phyloP scores from a whole-genome alignment of 768 basidiomycete genomes.

The Pleurotus eryngii region DNA sequence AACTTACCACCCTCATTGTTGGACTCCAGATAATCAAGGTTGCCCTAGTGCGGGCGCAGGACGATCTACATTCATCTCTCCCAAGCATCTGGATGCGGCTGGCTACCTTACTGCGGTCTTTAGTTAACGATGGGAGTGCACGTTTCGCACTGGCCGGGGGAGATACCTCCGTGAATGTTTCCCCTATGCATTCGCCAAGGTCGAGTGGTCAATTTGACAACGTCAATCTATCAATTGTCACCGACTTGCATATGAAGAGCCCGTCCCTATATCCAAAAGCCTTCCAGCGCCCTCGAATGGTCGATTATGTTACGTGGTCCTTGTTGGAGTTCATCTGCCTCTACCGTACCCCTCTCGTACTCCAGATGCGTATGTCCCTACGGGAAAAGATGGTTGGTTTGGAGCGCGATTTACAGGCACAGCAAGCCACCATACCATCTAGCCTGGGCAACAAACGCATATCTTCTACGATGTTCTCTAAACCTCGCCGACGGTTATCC shows the following conservation, averaged over 20 bases:
- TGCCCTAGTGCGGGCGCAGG: conserved; percentile 58
- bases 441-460: conserved; percentile 31
- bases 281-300: conserved; percentile 42
- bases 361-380: conserved; percentile 65
- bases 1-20: conserved; percentile 41
- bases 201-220: conserved; percentile 38
- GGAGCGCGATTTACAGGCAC: conserved; percentile 44
- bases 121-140: conserved; percentile 58
- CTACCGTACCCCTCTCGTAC: conserved; percentile 56
- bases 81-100: conserved; percentile 65
- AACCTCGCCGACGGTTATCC: conserved; percentile 12
- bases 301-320: conserved; percentile 76
- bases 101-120: conserved; percentile 45
- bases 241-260: conserved; percentile 17
- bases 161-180: conserved; percentile 43
- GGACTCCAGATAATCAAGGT: conserved; percentile 68
- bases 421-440: conserved; percentile 42
- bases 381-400: conserved; percentile 59
- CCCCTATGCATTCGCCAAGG: conserved; percentile 52
- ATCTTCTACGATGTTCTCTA: conserved; percentile 12
- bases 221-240: conserved; percentile 22
- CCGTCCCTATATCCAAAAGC: not conserved
- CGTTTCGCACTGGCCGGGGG: conserved; percentile 48
- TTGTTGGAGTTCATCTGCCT: conserved; percentile 62
- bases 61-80: conserved; percentile 51